Evolutionary conservation across 257 asterid genomes (phyloP), one percentile per base, ranked within the genome.

Genomic region (Ballota nigra): DNA sequence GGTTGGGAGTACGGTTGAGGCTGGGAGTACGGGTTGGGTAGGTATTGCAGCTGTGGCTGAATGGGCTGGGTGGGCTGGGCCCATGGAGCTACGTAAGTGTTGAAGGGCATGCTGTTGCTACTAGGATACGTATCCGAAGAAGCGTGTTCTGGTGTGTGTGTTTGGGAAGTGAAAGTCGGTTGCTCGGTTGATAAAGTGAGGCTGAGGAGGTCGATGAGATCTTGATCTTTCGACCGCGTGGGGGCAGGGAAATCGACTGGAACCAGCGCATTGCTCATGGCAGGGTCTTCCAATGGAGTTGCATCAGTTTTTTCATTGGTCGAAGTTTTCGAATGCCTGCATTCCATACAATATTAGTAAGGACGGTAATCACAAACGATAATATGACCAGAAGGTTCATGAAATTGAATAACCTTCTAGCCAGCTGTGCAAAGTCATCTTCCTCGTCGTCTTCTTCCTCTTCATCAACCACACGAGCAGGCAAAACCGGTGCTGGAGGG

Each of bases 351-450:
- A 24, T 19, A 73, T 19, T 38, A 71, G 22, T 24, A 61, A 61
- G 26, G 34, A 45, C 24, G 45, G 61, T 11, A 15, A 41, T 11
- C 4, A 18, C 33, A 7, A 20, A 10, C 12, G 9, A 53, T 22
- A 13, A 62, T 29, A 49, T 5, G 22, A 47, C 16, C 64, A 43
- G 28, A 56, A 55, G 2, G 10, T 53, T 53, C 29, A 33, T 1
- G 34, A 62, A 63, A 36, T 66, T 45, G 55, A 70, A 8, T 63
- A 38, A 89, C 99, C 99, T 95, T 81, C 96, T 88, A 75, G 98
- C 98, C 55, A 95, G 86, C 82, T 60, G 92, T 10, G 98, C 94
- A 66, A 95, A 95, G 81, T 95, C 99, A 18, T 95, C 99, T 75
- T 95, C 99, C 83, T 92, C 78, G 8, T 73, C 77, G 4, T 72